Evolutionary conservation across 805 yeast genomes (phyloP).

Genomic region (Diddensiella santjacobensis): DNA sequence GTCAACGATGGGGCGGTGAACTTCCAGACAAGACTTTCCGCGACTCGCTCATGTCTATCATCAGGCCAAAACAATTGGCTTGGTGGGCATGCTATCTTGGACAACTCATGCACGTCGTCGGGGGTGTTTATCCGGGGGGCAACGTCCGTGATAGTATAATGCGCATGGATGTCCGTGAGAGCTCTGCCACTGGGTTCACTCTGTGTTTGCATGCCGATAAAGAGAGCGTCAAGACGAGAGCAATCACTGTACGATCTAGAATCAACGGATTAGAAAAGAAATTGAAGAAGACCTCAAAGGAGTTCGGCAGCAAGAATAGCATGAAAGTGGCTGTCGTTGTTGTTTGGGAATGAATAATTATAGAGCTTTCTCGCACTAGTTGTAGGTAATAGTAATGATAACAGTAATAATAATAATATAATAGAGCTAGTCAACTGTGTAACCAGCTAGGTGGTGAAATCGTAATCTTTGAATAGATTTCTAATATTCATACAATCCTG

Average conservation of each 20-base stretch:
- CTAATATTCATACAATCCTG: conserved; percentile 63
- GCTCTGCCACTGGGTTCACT: conserved; percentile 20
- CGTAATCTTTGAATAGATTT: conserved; percentile 48
- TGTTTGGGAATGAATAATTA: conserved; percentile 9
- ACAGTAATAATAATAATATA: too few species aligned
- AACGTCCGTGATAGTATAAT: conserved; percentile 51
- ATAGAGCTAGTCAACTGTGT: too few species aligned
- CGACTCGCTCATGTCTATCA: conserved; percentile 26
- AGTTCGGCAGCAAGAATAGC: conserved; percentile 21
- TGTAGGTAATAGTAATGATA: too few species aligned
- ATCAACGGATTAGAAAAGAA: conserved; percentile 58
- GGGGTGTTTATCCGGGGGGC: conserved; percentile 82
- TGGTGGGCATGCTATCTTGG: conserved; percentile 78
- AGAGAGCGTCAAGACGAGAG: conserved; percentile 23
- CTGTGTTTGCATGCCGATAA: conserved; percentile 24
- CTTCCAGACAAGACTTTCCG: conserved; percentile 49
- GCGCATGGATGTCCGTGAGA: conserved; percentile 20
- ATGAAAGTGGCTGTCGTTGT: conserved; percentile 18
- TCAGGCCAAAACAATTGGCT: conserved; percentile 40
- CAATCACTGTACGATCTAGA: conserved; percentile 41
- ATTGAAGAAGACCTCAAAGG: conserved; percentile 49
- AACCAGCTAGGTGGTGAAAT: conserved; percentile 38
- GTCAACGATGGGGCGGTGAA: conserved; percentile 83
- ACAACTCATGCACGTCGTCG: conserved; percentile 68
- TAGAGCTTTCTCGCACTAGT: too few species aligned